Conservation (phyloP, 73 alveolate genomes). For the Symbiodinium natans region DNA sequence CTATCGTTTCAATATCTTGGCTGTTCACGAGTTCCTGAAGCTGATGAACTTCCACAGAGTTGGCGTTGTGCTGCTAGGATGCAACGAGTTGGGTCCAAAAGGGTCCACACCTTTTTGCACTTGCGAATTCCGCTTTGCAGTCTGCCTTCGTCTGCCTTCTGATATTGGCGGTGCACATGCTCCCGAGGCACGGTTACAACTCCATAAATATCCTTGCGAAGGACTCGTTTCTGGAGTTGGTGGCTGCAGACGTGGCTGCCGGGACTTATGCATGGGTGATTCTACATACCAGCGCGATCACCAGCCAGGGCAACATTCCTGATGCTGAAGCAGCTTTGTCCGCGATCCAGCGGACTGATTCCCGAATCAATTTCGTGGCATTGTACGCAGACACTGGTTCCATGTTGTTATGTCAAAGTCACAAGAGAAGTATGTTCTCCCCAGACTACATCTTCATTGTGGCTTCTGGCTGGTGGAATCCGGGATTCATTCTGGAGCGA, state of each 20-base stretch:
- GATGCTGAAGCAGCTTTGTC: constrained; percentile 8
- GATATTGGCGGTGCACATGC: neutral
- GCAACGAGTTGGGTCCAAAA: neutral
- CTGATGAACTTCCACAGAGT: constrained; percentile 25
- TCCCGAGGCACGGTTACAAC: neutral
- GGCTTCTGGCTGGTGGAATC: constrained; percentile 80
- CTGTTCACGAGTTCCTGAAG: constrained; percentile 10
- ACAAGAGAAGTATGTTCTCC: constrained; percentile 13
- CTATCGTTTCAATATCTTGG: constrained; percentile 48
- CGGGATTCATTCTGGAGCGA: neutral
- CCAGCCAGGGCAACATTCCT: constrained; percentile 19
- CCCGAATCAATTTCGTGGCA: constrained; percentile 58
- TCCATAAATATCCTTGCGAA: neutral
- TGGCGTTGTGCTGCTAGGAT: constrained; percentile 18
- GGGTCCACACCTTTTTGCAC: too few relatives aligned
- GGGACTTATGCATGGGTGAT: constrained; percentile 59
- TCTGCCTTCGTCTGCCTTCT: neutral
- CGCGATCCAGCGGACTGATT: neutral
- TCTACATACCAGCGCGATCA: neutral
- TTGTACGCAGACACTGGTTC: constrained; percentile 72
- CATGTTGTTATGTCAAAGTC: constrained; percentile 52
- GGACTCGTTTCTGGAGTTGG: constrained; percentile 29
- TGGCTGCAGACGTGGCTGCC: constrained; percentile 36
- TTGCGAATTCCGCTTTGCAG: too few relatives aligned
- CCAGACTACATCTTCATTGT: constrained; percentile 71